A percentile compares a stretch with the other conserved stretches of the same genome.
Conservation (phyloP, 129 eudicot species). For the Logfia minima region DNA sequence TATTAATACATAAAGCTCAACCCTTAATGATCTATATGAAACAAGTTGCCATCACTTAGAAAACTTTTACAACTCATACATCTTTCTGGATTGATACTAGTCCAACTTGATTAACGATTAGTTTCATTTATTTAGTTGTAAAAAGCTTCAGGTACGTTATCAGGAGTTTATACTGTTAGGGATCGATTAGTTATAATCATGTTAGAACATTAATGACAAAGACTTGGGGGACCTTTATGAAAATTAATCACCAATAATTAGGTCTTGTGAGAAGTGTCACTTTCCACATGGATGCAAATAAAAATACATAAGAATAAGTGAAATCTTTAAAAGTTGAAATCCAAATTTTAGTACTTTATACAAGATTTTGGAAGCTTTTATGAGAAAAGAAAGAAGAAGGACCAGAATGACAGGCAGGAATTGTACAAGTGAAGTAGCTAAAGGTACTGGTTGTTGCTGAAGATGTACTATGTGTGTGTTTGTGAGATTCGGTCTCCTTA, state of each 20-base stretch:
- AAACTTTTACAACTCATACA: no score
- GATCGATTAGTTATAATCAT: not conserved
- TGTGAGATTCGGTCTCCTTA: slow-evolving; percentile 56
- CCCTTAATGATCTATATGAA: not conserved
- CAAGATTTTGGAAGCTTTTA: slow-evolving; percentile 51
- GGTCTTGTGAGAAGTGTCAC: slow-evolving; percentile 45
- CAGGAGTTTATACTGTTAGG: no score
- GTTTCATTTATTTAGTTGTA: not conserved
- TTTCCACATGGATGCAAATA: slow-evolving; percentile 57
- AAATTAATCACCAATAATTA: slow-evolving; percentile 14
- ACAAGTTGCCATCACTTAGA: not conserved
- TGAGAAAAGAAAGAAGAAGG: slow-evolving; percentile 9
- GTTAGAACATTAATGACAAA: not conserved
- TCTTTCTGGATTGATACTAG: not conserved
- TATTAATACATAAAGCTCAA: not conserved
- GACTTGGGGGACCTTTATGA: not conserved
- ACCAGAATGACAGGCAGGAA: slow-evolving; percentile 27
- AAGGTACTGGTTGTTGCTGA: slow-evolving; percentile 12
- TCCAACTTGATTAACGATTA: not conserved
- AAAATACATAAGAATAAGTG: slow-evolving; percentile 10
- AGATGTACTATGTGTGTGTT: not conserved
- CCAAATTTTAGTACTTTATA: slow-evolving; percentile 62
- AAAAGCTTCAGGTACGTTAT: not conserved
- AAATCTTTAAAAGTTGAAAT: slow-evolving; percentile 58
- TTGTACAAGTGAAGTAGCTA: slow-evolving; percentile 37